Percentiles rank a stretch among this genome's conserved stretches.
phyloP scores from a whole-genome alignment of 2,329 filamentous ascomycete species.

The Phoma herbarum region DNA sequence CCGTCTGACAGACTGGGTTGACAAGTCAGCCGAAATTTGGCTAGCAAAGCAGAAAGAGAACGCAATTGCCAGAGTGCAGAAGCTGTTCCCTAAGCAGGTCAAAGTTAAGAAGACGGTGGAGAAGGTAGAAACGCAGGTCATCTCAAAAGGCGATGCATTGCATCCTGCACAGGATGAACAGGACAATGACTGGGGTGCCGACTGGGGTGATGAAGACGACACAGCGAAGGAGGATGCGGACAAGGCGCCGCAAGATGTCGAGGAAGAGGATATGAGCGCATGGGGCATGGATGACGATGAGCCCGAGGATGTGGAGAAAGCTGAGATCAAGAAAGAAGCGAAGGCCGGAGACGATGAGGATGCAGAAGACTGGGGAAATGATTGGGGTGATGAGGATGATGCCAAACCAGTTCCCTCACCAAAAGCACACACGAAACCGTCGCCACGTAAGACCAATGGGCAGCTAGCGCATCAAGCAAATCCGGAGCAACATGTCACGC shows the following conservation, averaged over 20 bases:
- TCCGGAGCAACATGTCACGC: conserved; percentile 70
- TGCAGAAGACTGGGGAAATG: conserved; percentile 75
- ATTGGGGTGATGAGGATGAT: conserved; percentile 75
- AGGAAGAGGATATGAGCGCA: conserved; percentile 60
- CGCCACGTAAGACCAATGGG: conserved; percentile 44
- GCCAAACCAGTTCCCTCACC: conserved; percentile 25
- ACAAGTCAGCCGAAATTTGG: conserved; percentile 83
- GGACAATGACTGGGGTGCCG: conserved; percentile 77
- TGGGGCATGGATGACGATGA: conserved; percentile 58
- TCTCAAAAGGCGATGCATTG: conserved; percentile 74
- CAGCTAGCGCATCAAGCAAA: conserved; percentile 37
- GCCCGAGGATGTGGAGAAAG: conserved; percentile 27
- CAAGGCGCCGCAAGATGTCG: conserved; percentile 32
- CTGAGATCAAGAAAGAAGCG: conserved; percentile 48
- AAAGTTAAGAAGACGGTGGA: conserved; percentile 76
- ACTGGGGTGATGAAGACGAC: conserved; percentile 71
- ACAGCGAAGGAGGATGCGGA: conserved; percentile 17
- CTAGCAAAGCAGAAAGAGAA: conserved; percentile 82
- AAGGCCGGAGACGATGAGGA: conserved; percentile 49
- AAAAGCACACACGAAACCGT: conserved; percentile 28
- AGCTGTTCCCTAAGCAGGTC: conserved; percentile 72
- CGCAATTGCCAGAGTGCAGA: conserved; percentile 77
- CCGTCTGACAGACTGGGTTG: conserved; percentile 80
- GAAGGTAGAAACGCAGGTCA: conserved; percentile 81
- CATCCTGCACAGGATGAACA: conserved; percentile 62